A percentile compares a stretch with the other conserved stretches of the same genome.
Evolutionary conservation across 345 rosid genomes (phyloP).

Genomic region (Triadica sebifera): DNA sequence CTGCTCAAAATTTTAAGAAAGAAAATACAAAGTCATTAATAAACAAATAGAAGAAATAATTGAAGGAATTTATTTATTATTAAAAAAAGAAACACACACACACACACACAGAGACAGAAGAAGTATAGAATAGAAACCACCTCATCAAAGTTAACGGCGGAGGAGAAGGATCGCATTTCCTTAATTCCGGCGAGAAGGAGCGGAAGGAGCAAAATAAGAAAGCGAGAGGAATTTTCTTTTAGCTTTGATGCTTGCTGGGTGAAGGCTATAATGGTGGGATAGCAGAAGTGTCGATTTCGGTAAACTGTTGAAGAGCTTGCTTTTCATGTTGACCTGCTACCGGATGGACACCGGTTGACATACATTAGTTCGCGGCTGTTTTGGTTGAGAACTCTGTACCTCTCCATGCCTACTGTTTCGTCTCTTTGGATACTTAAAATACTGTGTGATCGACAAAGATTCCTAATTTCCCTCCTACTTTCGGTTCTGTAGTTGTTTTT

Average conservation of each 20-base stretch:
- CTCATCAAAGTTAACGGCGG: conserved; percentile 9
- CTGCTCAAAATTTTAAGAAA: conserved; percentile 20
- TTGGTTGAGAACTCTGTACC: not conserved
- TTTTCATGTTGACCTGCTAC: conserved; percentile 29
- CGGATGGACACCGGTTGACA: conserved; percentile 29
- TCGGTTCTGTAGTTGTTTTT: not conserved
- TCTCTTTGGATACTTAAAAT: not conserved
- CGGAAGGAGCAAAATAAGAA: not conserved
- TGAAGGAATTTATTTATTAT: not conserved
- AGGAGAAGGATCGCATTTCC: not conserved
- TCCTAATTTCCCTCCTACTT: not conserved
- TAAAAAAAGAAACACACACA: too few species aligned
- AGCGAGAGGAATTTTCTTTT: not conserved
- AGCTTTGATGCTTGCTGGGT: not conserved
- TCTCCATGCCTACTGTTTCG: not conserved
- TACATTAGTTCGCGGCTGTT: not conserved
- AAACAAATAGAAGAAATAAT: not conserved
- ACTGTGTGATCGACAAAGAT: not conserved
- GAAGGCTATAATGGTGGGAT: conserved; percentile 25
- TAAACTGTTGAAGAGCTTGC: conserved; percentile 1
- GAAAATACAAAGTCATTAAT: not conserved
- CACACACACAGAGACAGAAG: not conserved
- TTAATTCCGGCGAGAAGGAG: not conserved
- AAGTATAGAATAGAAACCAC: not conserved
- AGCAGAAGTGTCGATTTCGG: conserved; percentile 17